Evolutionary conservation across 2,329 filamentous ascomycete genomes (phyloP), one percentile per base, ranked within the genome.

Genomic region (Akanthomyces lecanii): DNA sequence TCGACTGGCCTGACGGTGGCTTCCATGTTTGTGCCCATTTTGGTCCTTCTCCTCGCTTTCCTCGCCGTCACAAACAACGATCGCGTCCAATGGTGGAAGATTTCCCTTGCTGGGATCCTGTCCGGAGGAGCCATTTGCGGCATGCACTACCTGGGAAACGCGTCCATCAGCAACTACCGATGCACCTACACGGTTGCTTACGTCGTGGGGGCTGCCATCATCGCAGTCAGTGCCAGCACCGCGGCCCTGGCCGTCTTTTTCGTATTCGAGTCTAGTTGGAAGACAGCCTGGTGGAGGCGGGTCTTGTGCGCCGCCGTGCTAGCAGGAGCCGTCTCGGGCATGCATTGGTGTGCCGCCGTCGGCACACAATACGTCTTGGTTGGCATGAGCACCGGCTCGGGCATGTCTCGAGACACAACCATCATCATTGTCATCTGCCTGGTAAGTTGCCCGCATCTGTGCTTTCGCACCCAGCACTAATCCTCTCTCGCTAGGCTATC

Each of bases 111-210:
- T 10, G 91, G 91, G 7, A 71, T 85, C 1, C 79, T 93, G 50
- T 89, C 89, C 1, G 92, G 92, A 16, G 79, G 86, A 5, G 88
- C 90, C 25, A 88, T 95, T 56, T 91, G 89, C 64, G 89, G 89
- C 38, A 95, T 96, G 91, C 90, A 96, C 73, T 96, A 95, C 70
- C 79, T 94, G 21, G 91, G 91, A n/a, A 92, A 96, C 71, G 84
- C 89, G 38, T 91, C 91, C 40, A 92, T 94, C 65, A 81, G 82
- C 33, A 94, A 96, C 72, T 96, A 95, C 71, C 75, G 72, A 4
- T 88, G 90, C 68, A 75, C 79, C 12, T 92, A 93, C 68, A 74
- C 76, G 4, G 71, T 77, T 16, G 76, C 75, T 25, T 85, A 86
- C 70, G 82, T 96, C 18, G 76, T 88, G 2, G 90, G 88, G 2